Evolutionary conservation across 1,284 basidiomycete species (phyloP).

Genomic region (Ustilago nuda): DNA sequence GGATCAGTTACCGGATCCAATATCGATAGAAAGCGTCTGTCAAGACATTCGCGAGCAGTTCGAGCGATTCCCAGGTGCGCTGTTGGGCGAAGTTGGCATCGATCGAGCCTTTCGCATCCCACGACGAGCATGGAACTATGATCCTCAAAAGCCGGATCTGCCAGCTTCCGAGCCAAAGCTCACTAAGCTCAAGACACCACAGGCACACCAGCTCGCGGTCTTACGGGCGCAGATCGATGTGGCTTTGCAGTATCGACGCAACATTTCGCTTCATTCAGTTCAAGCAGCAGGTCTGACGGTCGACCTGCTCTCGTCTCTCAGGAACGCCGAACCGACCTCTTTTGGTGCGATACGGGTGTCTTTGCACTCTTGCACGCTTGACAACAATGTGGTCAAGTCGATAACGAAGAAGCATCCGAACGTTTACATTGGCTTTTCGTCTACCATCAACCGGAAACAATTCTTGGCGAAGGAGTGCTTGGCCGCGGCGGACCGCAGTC

Average conservation of each 20-base stretch:
- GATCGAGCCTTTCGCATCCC: slow-evolving; percentile 64
- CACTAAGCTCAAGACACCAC: slow-evolving; percentile 57
- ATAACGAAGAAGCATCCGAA: slow-evolving; percentile 56
- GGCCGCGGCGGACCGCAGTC: slow-evolving; percentile 29
- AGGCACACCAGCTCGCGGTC: slow-evolving; percentile 60
- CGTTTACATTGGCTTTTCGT: slow-evolving; percentile 63
- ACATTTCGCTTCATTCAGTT: slow-evolving; percentile 65
- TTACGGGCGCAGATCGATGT: slow-evolving; percentile 57
- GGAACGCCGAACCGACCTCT: slow-evolving; percentile 24
- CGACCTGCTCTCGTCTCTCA: slow-evolving; percentile 46
- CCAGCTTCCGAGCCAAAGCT: slow-evolving; percentile 22
- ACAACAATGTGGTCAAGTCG: slow-evolving; percentile 50
- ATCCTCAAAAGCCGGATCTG: slow-evolving; percentile 17
- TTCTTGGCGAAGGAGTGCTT: slow-evolving; percentile 45
- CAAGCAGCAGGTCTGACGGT: slow-evolving; percentile 57
- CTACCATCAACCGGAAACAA: slow-evolving; percentile 62
- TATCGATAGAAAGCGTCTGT: slow-evolving; percentile 40
- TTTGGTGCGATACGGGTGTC: slow-evolving; percentile 51
- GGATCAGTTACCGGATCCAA: slow-evolving; percentile 53
- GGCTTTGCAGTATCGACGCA: slow-evolving; percentile 50
- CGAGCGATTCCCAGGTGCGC: slow-evolving; percentile 48
- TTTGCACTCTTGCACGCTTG: slow-evolving; percentile 65
- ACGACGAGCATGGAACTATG: slow-evolving; percentile 38
- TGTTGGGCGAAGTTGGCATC: slow-evolving; percentile 65
- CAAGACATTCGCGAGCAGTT: slow-evolving; percentile 40